phyloP scores from a whole-genome alignment of 169 alveolate genomes.

The Plasmodium inui region DNA sequence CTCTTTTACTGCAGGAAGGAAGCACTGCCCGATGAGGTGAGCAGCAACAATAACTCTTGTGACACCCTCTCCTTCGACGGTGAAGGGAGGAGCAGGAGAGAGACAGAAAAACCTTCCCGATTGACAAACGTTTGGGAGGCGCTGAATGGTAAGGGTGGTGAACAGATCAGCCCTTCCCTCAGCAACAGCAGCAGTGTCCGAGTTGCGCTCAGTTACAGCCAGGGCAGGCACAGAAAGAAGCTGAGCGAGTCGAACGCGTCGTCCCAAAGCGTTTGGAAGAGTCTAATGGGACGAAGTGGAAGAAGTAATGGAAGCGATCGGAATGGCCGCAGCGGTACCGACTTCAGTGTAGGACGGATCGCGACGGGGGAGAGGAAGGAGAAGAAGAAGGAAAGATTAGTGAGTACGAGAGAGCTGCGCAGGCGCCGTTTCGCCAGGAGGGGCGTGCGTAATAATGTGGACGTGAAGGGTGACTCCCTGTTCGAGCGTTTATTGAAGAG shows the following conservation, averaged over 20 bases:
- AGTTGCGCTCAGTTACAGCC: not conserved
- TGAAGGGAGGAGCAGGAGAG: not conserved
- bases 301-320: not conserved
- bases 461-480: not conserved
- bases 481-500: not conserved
- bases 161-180: not conserved
- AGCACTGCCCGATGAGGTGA: not conserved
- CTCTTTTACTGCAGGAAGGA: constrained; percentile 14
- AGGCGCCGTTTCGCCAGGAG: not conserved
- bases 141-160: not conserved
- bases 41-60: not conserved
- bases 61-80: not conserved
- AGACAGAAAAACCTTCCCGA: not conserved
- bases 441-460: not conserved
- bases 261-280: not conserved
- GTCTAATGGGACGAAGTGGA: not conserved
- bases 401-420: not conserved
- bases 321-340: not conserved
- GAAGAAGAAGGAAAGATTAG: not conserved
- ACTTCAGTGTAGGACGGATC: not conserved
- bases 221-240: not conserved
- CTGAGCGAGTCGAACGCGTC: not conserved
- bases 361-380: not conserved
- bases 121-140: not conserved
- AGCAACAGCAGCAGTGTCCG: not conserved